These are phyloP conservation scores for Tephrocybe sp. DNA, from an alignment of 768 basidiomycete genomes.

Conservation along the genomic window DNA sequence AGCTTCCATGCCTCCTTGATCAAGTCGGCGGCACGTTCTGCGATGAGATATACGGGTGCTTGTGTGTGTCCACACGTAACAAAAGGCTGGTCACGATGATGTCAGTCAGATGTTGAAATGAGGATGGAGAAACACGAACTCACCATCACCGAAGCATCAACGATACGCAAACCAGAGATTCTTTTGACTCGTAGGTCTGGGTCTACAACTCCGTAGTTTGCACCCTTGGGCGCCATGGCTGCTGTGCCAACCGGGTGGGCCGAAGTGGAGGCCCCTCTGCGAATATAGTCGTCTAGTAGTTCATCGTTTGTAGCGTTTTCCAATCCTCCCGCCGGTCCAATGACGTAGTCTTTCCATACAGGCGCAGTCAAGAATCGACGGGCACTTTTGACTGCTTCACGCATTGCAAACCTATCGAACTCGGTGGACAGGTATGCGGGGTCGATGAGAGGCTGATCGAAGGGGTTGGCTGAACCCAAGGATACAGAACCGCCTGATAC, in stretches of 20 bases:
- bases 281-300: background rate
- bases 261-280: background rate
- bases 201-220: conserved; percentile 26
- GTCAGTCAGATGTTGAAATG: background rate
- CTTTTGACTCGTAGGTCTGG: conserved; percentile 27
- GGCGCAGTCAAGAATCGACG: conserved; percentile 16
- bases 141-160: conserved; percentile 29
- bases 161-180: conserved; percentile 26
- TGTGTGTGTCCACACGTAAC: conserved; percentile 19
- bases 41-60: conserved; percentile 20
- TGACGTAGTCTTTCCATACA: conserved; percentile 22
- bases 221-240: conserved; percentile 19
- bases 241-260: conserved; percentile 9
- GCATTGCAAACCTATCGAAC: conserved; percentile 22
- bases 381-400: conserved; percentile 17
- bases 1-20: background rate
- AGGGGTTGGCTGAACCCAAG: conserved; percentile 39
- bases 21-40: conserved; percentile 11
- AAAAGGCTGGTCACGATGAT: conserved; percentile 4
- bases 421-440: conserved; percentile 34
- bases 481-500: conserved; percentile 22
- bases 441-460: conserved; percentile 42
- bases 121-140: too few relatives aligned
- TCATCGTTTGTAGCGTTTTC: conserved; percentile 18
- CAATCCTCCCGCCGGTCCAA: conserved; percentile 14